phyloP scores from a whole-genome alignment of 441 rosid species.

The Erysimum cheiri region DNA sequence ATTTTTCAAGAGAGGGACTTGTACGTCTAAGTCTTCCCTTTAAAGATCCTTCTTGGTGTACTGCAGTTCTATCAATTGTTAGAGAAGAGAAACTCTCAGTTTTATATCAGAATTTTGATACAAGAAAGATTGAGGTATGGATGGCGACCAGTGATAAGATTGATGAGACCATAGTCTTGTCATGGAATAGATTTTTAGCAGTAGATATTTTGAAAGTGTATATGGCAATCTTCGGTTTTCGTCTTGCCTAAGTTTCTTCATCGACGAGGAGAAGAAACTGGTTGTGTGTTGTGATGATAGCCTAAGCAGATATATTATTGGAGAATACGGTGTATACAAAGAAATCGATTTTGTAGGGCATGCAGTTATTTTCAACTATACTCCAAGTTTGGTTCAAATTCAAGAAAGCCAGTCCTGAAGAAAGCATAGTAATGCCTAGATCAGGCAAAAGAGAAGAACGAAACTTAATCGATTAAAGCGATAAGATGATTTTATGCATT shows the following conservation, averaged over 20 bases:
- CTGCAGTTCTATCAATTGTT: background rate
- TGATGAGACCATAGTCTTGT: too few species aligned
- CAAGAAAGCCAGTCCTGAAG: too few species aligned
- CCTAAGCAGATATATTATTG: background rate
- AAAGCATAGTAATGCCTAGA: too few species aligned
- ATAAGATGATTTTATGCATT: too few species aligned
- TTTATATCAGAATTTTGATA: background rate
- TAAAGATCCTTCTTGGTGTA: too few species aligned
- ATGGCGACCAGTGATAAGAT: background rate
- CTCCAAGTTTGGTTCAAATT: constrained; percentile 10
- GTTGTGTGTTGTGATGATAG: background rate
- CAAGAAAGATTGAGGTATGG: background rate
- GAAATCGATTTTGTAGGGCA: background rate
- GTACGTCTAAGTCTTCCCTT: background rate
- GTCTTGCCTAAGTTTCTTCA: background rate
- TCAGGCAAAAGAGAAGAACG: background rate
- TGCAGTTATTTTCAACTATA: background rate
- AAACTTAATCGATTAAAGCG: background rate
- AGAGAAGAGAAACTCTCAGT: background rate
- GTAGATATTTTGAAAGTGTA: background rate
- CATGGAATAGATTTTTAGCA: background rate
- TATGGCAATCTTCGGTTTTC: background rate
- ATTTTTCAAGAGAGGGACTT: background rate
- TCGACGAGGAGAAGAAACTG: background rate
- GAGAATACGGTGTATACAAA: background rate